A percentile compares a stretch with the other conserved stretches of the same genome.
Conservation (phyloP, 2,329 filamentous ascomycete species). For the Calonectria hongkongensis region DNA sequence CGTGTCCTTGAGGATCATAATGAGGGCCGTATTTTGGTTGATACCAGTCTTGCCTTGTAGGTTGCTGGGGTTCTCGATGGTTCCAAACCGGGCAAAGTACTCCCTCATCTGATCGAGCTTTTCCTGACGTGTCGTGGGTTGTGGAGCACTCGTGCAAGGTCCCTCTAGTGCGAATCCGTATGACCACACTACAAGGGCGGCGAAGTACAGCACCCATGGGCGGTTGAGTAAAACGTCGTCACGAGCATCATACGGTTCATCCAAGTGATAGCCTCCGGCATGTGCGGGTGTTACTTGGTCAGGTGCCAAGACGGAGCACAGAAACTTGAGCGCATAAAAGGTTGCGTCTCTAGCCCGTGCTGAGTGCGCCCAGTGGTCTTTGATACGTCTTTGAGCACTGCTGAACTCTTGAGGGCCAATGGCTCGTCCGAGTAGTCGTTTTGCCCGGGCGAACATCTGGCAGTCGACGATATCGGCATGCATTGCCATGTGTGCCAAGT, state of each 20-base stretch:
- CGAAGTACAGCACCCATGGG: constrained; percentile 97
- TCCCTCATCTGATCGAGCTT: constrained; percentile 86
- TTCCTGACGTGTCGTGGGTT: constrained; percentile 76
- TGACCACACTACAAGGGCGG: constrained; percentile 93
- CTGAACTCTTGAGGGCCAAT: constrained; percentile 89
- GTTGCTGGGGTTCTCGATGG: constrained; percentile 84
- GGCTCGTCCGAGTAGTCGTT: constrained; percentile 87
- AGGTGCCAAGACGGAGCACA: constrained; percentile 87
- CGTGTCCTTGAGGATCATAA: constrained; percentile 87
- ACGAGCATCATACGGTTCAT: constrained; percentile 82
- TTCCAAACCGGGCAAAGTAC: constrained; percentile 84
- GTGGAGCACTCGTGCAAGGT: constrained; percentile 73
- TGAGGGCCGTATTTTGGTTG: constrained; percentile 87
- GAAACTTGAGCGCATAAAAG: constrained; percentile 92
- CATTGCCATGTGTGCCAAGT: constrained; percentile 97
- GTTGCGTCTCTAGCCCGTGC: constrained; percentile 92
- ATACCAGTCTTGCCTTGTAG: constrained; percentile 83
- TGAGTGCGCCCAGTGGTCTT: constrained; percentile 90
- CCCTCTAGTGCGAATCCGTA: constrained; percentile 96
- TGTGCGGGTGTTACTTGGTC: constrained; percentile 60
- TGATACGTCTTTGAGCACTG: constrained; percentile 88
- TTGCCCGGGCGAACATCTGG: constrained; percentile 94
- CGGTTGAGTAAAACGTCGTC: constrained; percentile 94
- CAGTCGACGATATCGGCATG: constrained; percentile 98
- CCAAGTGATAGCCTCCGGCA: constrained; percentile 63